phyloP scores from a whole-genome alignment of 306 rosid species.

The Oemleria cerasiformis region DNA sequence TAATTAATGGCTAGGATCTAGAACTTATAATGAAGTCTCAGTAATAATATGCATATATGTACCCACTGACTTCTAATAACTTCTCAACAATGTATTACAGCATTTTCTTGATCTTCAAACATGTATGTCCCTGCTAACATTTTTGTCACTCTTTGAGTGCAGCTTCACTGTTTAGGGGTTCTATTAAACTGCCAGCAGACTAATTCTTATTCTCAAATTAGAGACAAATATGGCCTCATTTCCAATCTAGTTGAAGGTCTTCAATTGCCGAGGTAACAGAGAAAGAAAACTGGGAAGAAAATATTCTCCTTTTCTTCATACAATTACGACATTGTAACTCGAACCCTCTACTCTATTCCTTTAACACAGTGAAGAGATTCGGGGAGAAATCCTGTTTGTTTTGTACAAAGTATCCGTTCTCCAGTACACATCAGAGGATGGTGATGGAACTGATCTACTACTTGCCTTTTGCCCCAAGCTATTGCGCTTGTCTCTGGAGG shows the following conservation, averaged over 20 bases:
- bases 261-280: conserved; percentile 74
- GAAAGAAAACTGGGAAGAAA: conserved; percentile 9
- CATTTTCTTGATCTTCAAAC: background rate
- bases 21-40: background rate
- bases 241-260: conserved; percentile 75
- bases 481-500: conserved; percentile 64
- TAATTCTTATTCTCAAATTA: conserved; percentile 49
- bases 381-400: conserved; percentile 82
- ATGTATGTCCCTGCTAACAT: background rate
- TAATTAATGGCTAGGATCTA: background rate
- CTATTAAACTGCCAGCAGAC: conserved; percentile 59
- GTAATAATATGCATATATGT: background rate
- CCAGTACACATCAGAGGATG: conserved; percentile 44
- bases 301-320: conserved; percentile 3
- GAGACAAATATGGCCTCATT: conserved; percentile 47
- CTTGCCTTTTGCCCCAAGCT: conserved; percentile 65
- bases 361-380: conserved; percentile 74
- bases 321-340: conserved; percentile 2
- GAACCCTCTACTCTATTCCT: conserved; percentile 12
- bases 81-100: background rate
- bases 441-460: conserved; percentile 55
- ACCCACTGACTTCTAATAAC: background rate
- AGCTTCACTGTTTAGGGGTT: conserved; percentile 86
- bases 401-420: conserved; percentile 63
- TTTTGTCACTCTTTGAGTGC: conserved; percentile 20